These are phyloP conservation scores for Eremothecium coryli DNA, from an alignment of 1,139 yeast species.

Conservation along the genomic window DNA sequence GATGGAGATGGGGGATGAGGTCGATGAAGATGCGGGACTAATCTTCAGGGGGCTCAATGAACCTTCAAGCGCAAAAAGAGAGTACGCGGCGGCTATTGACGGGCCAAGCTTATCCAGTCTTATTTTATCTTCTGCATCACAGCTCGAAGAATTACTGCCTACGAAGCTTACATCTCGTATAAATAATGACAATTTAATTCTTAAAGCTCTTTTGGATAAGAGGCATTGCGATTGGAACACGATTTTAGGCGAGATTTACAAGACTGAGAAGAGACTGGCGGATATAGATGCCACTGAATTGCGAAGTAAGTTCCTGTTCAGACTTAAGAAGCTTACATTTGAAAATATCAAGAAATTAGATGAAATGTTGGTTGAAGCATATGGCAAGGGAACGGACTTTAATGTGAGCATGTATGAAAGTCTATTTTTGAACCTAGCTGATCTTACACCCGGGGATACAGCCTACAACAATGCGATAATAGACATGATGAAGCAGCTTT, in stretches of 20 bases:
- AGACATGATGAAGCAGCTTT: constrained; percentile 27
- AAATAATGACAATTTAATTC: constrained; percentile 37
- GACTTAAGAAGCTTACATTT: constrained; percentile 36
- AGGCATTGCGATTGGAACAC: constrained; percentile 47
- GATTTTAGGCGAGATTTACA: constrained; percentile 40
- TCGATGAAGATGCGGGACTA: constrained; percentile 28
- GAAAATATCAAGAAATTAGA: constrained; percentile 34
- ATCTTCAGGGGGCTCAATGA: constrained; percentile 23
- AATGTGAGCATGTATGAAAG: constrained; percentile 36
- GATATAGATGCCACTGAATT: constrained; percentile 36
- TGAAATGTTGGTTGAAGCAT: constrained; percentile 26
- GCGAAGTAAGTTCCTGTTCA: constrained; percentile 35
- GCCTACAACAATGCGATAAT: constrained; percentile 30
- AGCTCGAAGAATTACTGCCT: constrained; percentile 35
- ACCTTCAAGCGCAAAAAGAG: constrained; percentile 3
- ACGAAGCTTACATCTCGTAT: constrained; percentile 36
- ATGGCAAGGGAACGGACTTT: constrained; percentile 29
- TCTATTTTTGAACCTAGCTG: constrained; percentile 38
- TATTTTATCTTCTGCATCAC: constrained; percentile 12
- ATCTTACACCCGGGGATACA: constrained; percentile 10
- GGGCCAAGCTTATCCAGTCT: constrained; percentile 11
- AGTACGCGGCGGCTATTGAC: constrained; percentile 3
- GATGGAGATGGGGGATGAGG: too few relatives aligned
- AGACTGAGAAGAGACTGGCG: constrained; percentile 35
- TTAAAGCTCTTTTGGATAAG: constrained; percentile 37